These are phyloP conservation scores for Pseudonitzschia multistriata DNA, from an alignment of 108 stramenopile species.

Conservation along the genomic window DNA sequence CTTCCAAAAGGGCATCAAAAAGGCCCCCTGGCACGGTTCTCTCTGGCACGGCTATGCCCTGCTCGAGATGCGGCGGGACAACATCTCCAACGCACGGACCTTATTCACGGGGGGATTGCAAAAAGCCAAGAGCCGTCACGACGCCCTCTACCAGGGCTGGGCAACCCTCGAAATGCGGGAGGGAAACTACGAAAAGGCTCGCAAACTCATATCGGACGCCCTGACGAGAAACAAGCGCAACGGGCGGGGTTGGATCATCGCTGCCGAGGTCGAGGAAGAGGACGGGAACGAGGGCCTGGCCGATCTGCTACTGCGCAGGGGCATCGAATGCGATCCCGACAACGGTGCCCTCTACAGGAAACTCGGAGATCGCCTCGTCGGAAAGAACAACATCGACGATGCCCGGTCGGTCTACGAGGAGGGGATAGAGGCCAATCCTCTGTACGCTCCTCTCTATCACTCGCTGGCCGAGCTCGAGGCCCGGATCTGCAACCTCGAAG, in stretches of 20 bases:
- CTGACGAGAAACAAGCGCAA: constrained; percentile 65
- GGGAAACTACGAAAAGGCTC: constrained; percentile 61
- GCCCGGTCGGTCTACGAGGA: constrained; percentile 70
- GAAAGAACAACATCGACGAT: constrained; percentile 56
- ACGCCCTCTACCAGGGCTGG: constrained; percentile 77
- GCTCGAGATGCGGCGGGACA: constrained; percentile 61
- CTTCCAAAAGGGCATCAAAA: constrained; percentile 76
- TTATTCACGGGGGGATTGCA: constrained; percentile 70
- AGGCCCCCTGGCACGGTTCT: constrained; percentile 65
- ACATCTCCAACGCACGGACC: constrained; percentile 53
- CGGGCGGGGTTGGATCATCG: constrained; percentile 75
- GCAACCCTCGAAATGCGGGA: constrained; percentile 68
- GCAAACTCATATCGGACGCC: constrained; percentile 68
- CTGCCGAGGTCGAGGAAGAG: constrained; percentile 36
- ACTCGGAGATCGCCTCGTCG: constrained; percentile 60
- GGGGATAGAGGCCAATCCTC: constrained; percentile 75
- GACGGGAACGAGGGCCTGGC: constrained; percentile 59
- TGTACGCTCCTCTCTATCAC: constrained; percentile 81
- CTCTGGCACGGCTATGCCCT: constrained; percentile 79
- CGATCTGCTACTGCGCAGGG: constrained; percentile 60
- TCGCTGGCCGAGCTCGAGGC: constrained; percentile 87
- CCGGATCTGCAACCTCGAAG: constrained; percentile 78
- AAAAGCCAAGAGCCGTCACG: constrained; percentile 57
- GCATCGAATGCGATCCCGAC: constrained; percentile 75
- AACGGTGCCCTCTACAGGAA: constrained; percentile 60